Evolutionary conservation across 805 yeast species (phyloP), one percentile per base, ranked within the genome.

Genomic region (Yamadazyma kitorensis): DNA sequence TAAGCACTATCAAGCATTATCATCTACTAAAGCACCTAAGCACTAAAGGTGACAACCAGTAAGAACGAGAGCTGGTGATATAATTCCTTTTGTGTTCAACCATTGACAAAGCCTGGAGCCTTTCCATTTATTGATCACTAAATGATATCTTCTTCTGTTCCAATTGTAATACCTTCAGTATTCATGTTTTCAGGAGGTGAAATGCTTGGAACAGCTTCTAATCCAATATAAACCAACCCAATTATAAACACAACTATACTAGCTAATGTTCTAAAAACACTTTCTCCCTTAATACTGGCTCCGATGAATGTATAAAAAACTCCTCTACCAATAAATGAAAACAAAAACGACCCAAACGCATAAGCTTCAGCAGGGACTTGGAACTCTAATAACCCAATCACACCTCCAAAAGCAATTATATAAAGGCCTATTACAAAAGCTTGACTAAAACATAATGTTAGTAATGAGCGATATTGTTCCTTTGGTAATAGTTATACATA

Each of bases 151-250:
- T 67, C 73, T 21, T 66, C 73, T 27, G 57, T 55, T 2, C 66
- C 68, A 27, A 64, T 54, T 23, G 61, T 40, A 13, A 64, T 47
- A 2, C 70, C 68, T 42, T 67, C 72, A 6, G 68, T 59, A 42
- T 57, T 83, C 85, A 87, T 86, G 60, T 82, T 86, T 37, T 76
- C 83, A 13, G 96, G 96, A 18, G 88, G 82, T 34, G 84, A 80
- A 26, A 86, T 66, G 40, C 83, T 74, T 13, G 89, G 87, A 17
- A 84, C 58, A 32, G 82, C 81, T 57, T 86, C 93, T 49, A 86
- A 69, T 1, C 61, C 75, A 31, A 72, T 53, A 57, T 69, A 86
- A 3, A 59, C 73, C 15, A 76, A 52, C 18, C 95, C 96, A 16
- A 78, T 57, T 2, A 76, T 25, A 24, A 76, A 70, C n/a, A 85